Base-by-base conservation (phyloP, 495 filamentous ascomycete genomes). In the Penicillium roqueforti region DNA sequence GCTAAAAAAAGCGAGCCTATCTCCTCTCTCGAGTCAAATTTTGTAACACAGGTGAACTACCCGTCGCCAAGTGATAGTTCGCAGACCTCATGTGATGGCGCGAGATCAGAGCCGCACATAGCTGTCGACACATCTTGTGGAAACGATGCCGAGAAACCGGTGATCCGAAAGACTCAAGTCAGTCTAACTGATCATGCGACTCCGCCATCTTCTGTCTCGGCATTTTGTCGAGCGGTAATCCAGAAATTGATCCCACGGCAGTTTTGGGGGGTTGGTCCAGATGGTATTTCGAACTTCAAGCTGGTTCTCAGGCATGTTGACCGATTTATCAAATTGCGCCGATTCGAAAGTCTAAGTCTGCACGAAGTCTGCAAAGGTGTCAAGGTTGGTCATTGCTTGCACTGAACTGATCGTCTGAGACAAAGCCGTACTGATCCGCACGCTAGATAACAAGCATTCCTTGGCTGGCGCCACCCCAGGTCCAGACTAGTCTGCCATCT, bases 221-320 rank as follows among this genome's bases (percentile, higher is more conserved):
- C 92, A 3, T 97, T 95, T 63, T 96, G 91, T 62, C 84, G 87
- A 48, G 85, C 90, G 7, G 84, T 87, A 3, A 59, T 97, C 5
- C 73, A 72, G 10, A 87, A 80, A 38, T 69, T 96, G n/a, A 79
- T 98, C 28, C 92, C 93, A 1, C 69, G 72, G 9, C 81, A 73
- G 9, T 89, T 95, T 52, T 96, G 87, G 80, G 93, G 92, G 1
- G 58, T 56, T 32, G 81, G 79, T 0, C 50, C 70, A 3, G 69
- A 67, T 1, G 79, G 81, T 26, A 57, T 59, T 13, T 65, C 76
- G 9, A 96, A 97, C 69, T 76, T 77, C 55, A 60, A 58, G 8
- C 59, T 70, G 2, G 73, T 96, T 36, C 72, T 89, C 55, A 72
- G 73, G 42, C 81, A 86, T 47, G 79, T 97, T 39, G 82, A 96